Base-by-base conservation (phyloP, 2,329 filamentous ascomycete species). In the Trichoderma cornu-damae region DNA sequence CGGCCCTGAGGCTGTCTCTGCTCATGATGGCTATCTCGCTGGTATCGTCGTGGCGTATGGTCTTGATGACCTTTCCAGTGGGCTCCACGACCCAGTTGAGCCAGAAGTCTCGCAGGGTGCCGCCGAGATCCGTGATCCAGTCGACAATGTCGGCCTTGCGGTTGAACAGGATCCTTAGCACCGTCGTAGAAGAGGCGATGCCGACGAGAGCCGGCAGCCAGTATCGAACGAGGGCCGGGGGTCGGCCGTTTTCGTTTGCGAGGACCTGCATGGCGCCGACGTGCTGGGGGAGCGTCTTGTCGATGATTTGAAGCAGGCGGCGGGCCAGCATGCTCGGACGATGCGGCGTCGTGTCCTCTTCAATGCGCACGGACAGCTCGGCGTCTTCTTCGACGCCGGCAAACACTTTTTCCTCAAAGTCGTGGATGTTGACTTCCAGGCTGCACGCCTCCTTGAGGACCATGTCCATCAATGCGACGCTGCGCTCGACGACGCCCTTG, bases 1-100 rank as follows among this genome's bases (percentile, higher is more conserved):
- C 94, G 1, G 92, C 91, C 69, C 88, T 86, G 20, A 99, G 80
- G 63, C 91, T 96, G 63, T 93, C 88, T 59, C 90, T 89, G 74
- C 91, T 96, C 88, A 99, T 94, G 63, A 99, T 89, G 43, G 93
- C 94, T 62, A 99, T 93, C 69, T 97, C 93, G 68, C 90, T 96
- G 63, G 86, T 88, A 65, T 89, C 85, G 66, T 97, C 90, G 70
- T 97, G 94, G 4, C 93, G 86, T 63, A 99, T 97, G 0, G 94
- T 99, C 48, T 87, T 86, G 58, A 99, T 83, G 16, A 99, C 80
- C 69, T 90, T 93, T 65, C 84, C 84, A 1, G 85, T 79, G 0
- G 94, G 94, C 62, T 96, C 88, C 9, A 99, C 77, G 3, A 99
- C 88, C 94, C 94, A 99, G 70, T 99, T 99, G 60, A 86, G 79